A percentile compares a stretch with the other conserved stretches of the same genome.
Conservation (phyloP, 768 basidiomycete genomes). For the Psilocybe tampanensis region DNA sequence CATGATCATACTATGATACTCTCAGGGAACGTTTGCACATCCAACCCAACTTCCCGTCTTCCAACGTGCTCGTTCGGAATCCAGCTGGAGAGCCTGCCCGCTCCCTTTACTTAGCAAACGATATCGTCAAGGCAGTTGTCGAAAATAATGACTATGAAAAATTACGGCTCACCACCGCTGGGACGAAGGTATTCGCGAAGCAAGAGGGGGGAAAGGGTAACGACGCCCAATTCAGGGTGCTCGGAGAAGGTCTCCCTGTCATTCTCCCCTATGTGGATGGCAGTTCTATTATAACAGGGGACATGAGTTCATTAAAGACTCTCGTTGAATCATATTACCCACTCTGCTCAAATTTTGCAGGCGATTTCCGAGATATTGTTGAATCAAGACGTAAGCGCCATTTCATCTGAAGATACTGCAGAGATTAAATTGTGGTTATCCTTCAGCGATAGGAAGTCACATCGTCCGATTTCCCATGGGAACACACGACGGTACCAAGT, state of each 20-base stretch:
- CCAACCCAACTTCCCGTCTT: slow-evolving; percentile 66
- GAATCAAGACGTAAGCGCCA: slow-evolving; percentile 54
- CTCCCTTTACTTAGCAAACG: slow-evolving; percentile 87
- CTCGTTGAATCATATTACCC: slow-evolving; percentile 84
- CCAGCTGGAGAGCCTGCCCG: slow-evolving; percentile 71
- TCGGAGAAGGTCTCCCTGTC: slow-evolving; percentile 84
- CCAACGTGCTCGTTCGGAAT: slow-evolving; percentile 87
- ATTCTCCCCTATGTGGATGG: slow-evolving; percentile 82
- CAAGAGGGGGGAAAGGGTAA: slow-evolving; percentile 74
- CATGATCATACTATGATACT: neutral
- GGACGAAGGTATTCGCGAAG: slow-evolving; percentile 90
- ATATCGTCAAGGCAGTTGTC: slow-evolving; percentile 80
- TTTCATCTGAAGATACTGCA: slow-evolving; percentile 6
- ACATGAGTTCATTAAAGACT: slow-evolving; percentile 58
- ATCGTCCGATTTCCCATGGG: slow-evolving; percentile 70
- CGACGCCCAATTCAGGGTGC: slow-evolving; percentile 70
- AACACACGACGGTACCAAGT: slow-evolving; percentile 55
- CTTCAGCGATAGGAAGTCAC: slow-evolving; percentile 67
- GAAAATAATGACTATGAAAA: slow-evolving; percentile 80
- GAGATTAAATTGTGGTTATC: neutral
- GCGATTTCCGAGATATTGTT: slow-evolving; percentile 58
- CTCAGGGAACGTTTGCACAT: slow-evolving; percentile 74
- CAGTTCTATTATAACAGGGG: slow-evolving; percentile 58
- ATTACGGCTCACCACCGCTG: slow-evolving; percentile 88
- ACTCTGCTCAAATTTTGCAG: slow-evolving; percentile 60